Conservation (phyloP, 257 asterid species). For the Solanum pennellii region DNA sequence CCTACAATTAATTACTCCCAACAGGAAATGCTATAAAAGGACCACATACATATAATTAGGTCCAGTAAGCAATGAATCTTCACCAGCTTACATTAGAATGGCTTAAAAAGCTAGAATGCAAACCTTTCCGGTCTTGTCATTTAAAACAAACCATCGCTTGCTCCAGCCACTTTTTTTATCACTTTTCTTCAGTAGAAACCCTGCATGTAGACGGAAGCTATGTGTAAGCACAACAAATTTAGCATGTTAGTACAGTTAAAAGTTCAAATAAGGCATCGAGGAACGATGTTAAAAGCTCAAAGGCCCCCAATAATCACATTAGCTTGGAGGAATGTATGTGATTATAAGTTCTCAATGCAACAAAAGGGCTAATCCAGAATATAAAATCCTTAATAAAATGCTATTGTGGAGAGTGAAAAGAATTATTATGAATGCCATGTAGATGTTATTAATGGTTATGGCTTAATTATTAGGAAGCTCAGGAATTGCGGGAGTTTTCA, state of each 20-base stretch:
- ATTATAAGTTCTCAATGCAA: not conserved
- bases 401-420: not conserved
- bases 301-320: not conserved
- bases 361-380: not conserved
- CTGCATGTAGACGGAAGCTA: slow-evolving; percentile 22
- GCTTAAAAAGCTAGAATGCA: slow-evolving; percentile 6
- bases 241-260: not conserved
- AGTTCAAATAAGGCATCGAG: not conserved
- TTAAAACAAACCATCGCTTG: slow-evolving; percentile 89
- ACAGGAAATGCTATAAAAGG: not conserved
- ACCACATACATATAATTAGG: not conserved
- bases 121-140: slow-evolving; percentile 96
- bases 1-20: not conserved
- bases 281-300: not conserved
- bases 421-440: not conserved
- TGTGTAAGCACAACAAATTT: not conserved
- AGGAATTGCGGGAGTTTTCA: not conserved
- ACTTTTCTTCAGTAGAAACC: slow-evolving; percentile 80
- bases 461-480: not conserved
- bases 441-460: not conserved
- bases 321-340: not conserved
- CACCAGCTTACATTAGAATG: not conserved
- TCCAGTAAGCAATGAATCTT: not conserved
- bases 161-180: slow-evolving; percentile 84
- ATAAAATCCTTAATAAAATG: not conserved